phyloP scores from a whole-genome alignment of 495 filamentous ascomycete genomes.

The Penicillium coprophilum region DNA sequence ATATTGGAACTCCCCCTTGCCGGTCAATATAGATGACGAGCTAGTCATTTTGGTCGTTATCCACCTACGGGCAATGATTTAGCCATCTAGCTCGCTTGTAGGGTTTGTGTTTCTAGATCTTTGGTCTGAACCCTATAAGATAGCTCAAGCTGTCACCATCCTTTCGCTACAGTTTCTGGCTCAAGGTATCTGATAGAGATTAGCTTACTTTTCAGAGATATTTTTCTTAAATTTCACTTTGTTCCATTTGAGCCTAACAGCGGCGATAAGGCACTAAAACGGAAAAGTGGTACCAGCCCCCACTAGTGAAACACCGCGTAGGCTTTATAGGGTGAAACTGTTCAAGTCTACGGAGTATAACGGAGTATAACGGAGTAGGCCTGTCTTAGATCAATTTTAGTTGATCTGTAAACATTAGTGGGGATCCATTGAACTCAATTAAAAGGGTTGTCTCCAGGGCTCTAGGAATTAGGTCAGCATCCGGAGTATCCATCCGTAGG shows the following conservation, averaged over 20 bases:
- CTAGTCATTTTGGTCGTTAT: neutral
- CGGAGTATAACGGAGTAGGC: no score
- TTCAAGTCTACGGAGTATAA: neutral
- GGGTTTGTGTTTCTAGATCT: neutral
- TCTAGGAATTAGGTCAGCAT: neutral
- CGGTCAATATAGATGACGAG: neutral
- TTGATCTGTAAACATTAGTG: neutral
- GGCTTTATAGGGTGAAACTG: constrained; percentile 9
- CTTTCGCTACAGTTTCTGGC: neutral
- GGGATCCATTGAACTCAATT: constrained; percentile 6
- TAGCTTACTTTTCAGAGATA: neutral
- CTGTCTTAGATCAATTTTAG: no score
- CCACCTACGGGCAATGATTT: neutral
- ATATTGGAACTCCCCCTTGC: neutral
- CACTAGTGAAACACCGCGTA: constrained; percentile 18
- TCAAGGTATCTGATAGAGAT: neutral
- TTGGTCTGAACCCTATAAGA: neutral
- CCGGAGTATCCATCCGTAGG: no score
- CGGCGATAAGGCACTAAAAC: neutral
- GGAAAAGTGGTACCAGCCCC: constrained; percentile 1
- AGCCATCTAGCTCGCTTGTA: neutral
- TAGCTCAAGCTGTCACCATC: neutral
- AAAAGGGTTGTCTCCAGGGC: neutral
- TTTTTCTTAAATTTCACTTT: no score
- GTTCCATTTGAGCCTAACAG: neutral